Evolutionary conservation across 2,329 filamentous ascomycete genomes (phyloP).

Genomic region (Trichoderma polysporum): DNA sequence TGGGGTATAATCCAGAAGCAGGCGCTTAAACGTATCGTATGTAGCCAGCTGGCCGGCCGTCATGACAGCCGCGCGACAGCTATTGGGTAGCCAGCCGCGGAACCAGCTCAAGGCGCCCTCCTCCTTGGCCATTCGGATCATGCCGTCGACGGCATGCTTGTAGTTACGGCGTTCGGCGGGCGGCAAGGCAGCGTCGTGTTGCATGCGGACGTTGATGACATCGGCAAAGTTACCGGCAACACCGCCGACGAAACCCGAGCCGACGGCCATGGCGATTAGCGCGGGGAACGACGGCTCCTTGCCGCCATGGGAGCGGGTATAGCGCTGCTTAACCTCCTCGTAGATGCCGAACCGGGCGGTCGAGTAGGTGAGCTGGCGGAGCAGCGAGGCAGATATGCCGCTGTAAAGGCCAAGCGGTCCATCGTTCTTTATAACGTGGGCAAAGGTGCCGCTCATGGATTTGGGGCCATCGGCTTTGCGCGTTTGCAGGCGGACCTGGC

Average conservation of each 20-base stretch:
- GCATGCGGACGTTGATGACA: constrained; percentile 97
- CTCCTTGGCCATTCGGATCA: constrained; percentile 80
- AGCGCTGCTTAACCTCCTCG: constrained; percentile 78
- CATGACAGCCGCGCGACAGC: constrained; percentile 79
- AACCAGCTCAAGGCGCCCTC: constrained; percentile 78
- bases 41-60: constrained; percentile 80
- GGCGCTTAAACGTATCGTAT: constrained; percentile 78
- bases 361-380: constrained; percentile 93
- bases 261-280: constrained; percentile 79
- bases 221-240: constrained; percentile 92
- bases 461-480: constrained; percentile 72
- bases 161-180: constrained; percentile 77
- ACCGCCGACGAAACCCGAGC: constrained; percentile 85
- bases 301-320: constrained; percentile 47
- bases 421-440: constrained; percentile 73
- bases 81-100: constrained; percentile 82
- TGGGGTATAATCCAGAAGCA: constrained; percentile 65
- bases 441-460: constrained; percentile 82
- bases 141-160: constrained; percentile 80
- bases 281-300: constrained; percentile 65
- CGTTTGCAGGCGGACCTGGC: constrained; percentile 81
- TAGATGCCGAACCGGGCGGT: constrained; percentile 97
- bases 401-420: constrained; percentile 82
- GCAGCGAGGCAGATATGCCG: constrained; percentile 86
- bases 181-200: constrained; percentile 82